Conservation (phyloP, 345 rosid species). For the Boechera divaricarpa region DNA sequence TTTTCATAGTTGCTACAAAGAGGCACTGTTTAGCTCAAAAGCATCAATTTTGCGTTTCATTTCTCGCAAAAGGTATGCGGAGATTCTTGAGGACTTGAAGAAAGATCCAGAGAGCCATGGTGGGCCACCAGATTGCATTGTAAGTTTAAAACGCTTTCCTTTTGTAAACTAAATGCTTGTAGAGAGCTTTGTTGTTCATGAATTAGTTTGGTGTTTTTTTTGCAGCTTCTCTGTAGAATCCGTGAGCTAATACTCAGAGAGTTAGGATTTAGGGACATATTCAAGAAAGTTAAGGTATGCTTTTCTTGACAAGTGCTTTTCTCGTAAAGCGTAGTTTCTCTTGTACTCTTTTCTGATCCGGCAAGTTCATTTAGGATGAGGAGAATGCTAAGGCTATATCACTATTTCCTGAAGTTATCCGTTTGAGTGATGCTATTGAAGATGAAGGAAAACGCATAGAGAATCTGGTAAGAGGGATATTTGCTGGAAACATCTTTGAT, state of each 20-base stretch:
- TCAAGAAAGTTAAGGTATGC: constrained; percentile 93
- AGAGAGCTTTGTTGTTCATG: constrained; percentile 22
- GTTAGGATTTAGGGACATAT: constrained; percentile 91
- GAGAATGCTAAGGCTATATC: constrained; percentile 98
- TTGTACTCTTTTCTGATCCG: constrained; percentile 15
- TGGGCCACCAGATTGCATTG: constrained; percentile 93
- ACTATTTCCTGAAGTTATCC: constrained; percentile 72
- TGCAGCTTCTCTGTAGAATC: constrained; percentile 88
- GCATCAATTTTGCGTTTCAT: neutral
- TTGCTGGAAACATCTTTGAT: constrained; percentile 98
- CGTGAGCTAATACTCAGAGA: constrained; percentile 91
- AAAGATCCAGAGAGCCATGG: constrained; percentile 97
- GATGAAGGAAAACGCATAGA: constrained; percentile 73
- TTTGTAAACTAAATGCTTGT: neutral
- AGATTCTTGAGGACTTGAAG: constrained; percentile 87
- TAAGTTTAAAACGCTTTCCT: constrained; percentile 43
- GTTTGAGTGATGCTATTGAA: constrained; percentile 73
- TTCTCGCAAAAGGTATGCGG: constrained; percentile 58
- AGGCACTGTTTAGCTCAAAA: neutral
- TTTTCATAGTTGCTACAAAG: constrained; percentile 14
- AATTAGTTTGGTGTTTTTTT: constrained; percentile 1
- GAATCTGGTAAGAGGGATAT: constrained; percentile 80
- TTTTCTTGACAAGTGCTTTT: neutral
- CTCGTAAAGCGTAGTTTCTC: neutral
- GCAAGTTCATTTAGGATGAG: constrained; percentile 65